A percentile compares a stretch with the other conserved stretches of the same genome.
Conservation (phyloP, 192 early-diverging fungal species). For the Cetraspora pellucida region DNA sequence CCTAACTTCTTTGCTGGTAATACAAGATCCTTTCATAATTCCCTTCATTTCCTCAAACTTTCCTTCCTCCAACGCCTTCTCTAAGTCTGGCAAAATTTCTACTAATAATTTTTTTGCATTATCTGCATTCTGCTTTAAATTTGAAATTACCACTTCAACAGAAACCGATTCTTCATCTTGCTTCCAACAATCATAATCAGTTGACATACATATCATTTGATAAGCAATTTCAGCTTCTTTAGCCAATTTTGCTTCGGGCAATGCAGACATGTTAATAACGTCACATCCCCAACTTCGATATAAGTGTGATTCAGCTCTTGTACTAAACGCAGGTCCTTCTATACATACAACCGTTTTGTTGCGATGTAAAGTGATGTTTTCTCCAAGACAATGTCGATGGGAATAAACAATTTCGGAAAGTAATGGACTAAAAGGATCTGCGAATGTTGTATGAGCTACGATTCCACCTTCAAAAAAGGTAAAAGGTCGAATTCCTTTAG, state of each 20-base stretch:
- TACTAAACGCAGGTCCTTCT: slow-evolving; percentile 98
- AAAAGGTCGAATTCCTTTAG: slow-evolving; percentile 90
- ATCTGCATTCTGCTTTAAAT: slow-evolving; percentile 79
- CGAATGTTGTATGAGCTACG: slow-evolving; percentile 90
- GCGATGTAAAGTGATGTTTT: slow-evolving; percentile 60
- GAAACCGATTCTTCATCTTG: slow-evolving; percentile 80
- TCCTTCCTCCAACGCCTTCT: slow-evolving; percentile 58
- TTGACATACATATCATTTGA: slow-evolving; percentile 99
- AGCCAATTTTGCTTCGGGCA: slow-evolving; percentile 97
- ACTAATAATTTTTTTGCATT: slow-evolving; percentile 82
- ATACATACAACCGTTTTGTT: slow-evolving; percentile 93
- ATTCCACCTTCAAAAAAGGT: slow-evolving; percentile 95
- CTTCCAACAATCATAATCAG: slow-evolving; percentile 96
- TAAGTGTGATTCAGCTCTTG: slow-evolving; percentile 94
- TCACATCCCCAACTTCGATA: slow-evolving; percentile 93
- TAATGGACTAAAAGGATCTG: slow-evolving; percentile 85
- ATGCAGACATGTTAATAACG: slow-evolving; percentile 97
- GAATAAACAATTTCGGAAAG: slow-evolving; percentile 73
- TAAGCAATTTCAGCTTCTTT: slow-evolving; percentile 98
- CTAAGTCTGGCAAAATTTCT: slow-evolving; percentile 77
- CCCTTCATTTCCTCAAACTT: slow-evolving; percentile 70
- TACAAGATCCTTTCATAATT: slow-evolving; percentile 80
- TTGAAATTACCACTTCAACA: slow-evolving; percentile 83
- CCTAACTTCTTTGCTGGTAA: slow-evolving; percentile 79
- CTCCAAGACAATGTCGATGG: slow-evolving; percentile 44